Evolutionary conservation across 1,139 yeast species (phyloP).

Genomic region (Maudiozyma humilis): DNA sequence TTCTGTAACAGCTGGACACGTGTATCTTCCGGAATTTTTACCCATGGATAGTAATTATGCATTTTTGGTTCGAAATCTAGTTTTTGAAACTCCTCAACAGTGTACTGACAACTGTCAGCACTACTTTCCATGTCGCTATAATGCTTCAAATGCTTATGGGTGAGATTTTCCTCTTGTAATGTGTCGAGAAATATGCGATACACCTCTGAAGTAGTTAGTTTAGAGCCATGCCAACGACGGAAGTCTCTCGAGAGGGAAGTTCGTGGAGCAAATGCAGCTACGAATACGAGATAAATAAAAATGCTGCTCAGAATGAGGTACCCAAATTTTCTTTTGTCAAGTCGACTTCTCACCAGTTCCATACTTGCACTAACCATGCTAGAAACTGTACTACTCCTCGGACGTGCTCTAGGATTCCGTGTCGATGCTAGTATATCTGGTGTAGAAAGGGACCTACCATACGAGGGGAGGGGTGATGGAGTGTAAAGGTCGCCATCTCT

Average conservation of each 20-base stretch:
- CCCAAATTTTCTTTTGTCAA: conserved; percentile 47
- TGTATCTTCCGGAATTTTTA: conserved; percentile 45
- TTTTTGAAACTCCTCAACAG: conserved; percentile 34
- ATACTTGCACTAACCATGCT: conserved; percentile 25
- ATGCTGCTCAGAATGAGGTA: conserved; percentile 30
- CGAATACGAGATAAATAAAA: conserved; percentile 39
- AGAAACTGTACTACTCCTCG: conserved; percentile 26
- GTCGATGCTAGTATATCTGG: conserved; percentile 1
- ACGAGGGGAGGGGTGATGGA: background rate
- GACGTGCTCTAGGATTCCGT: conserved; percentile 10
- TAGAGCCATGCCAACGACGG: conserved; percentile 62
- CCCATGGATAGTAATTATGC: conserved; percentile 52
- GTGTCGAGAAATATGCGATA: conserved; percentile 42
- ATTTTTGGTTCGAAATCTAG: conserved; percentile 44
- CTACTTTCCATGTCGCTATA: conserved; percentile 34
- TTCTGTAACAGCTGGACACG: conserved; percentile 37
- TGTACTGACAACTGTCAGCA: conserved; percentile 37
- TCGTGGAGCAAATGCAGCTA: conserved; percentile 73
- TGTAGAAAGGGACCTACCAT: conserved; percentile 2
- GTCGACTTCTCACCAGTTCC: conserved; percentile 45
- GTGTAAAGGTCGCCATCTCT: background rate
- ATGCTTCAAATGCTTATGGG: conserved; percentile 34
- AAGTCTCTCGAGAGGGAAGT: conserved; percentile 81
- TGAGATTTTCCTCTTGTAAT: conserved; percentile 30
- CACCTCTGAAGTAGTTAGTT: conserved; percentile 55